Evolutionary conservation across 768 basidiomycete genomes (phyloP), one percentile per base, ranked within the genome.

Genomic region (Mycena latifolia): DNA sequence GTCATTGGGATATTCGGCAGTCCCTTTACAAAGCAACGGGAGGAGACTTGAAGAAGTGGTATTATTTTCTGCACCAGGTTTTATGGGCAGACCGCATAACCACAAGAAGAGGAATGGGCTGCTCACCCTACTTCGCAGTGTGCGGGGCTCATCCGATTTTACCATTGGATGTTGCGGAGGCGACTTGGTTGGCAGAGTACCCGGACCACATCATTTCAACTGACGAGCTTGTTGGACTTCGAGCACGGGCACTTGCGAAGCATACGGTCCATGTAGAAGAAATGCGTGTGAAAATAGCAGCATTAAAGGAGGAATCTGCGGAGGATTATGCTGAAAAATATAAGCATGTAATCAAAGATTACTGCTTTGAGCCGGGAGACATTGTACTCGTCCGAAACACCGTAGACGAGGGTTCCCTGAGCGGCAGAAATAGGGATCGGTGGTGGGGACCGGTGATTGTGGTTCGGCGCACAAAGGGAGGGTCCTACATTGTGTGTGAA

Each of bases 121-220:
- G 67, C 51, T 71, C 70, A 20, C 69, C 73, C 1, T 74, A 65
- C 41, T 69, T 70, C 29, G 68, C 73, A 27, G 70, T 66, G 1
- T 70, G 72, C n/a, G 71, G 73, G 1, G 57, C 71, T 5, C 60
- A 74, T 17, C 74, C 73, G 10, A 35, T 74, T 0, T 56, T 72
- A 3, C 74, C 72, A 0, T 51, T 73, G 27, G 75, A 79, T 24
- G 33, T 78, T 1, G 65, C 66, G 14, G 74, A 78, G 50, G 71
- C 75, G 0, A 77, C 74, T 6, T 79, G 75, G 51, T 48, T 78
- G 33, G 58, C 71, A 0, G 66, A 73, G 4, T 71, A 65, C 2
- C 61, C 71, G 22, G 48, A 69, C 7, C 24, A 20, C 0, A 12
- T 48, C 0, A 47, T 77, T 9, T 54, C 67, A 0, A 63, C 69